Evolutionary conservation across 352 stramenopile genomes (phyloP).

Genomic region (Chloridella minuta): DNA sequence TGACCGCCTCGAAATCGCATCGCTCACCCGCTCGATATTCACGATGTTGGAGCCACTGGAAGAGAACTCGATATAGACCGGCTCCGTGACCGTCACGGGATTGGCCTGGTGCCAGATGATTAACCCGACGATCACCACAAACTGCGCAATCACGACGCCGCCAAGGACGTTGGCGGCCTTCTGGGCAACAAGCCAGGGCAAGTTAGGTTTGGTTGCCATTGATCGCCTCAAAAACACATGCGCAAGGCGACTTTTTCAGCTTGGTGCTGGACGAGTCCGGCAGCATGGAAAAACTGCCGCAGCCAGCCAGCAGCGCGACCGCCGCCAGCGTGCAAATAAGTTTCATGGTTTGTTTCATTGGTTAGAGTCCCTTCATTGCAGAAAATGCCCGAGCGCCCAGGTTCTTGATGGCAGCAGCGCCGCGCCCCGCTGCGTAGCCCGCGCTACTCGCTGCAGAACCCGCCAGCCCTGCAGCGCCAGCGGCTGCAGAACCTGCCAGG

Average conservation of each 20-base stretch:
- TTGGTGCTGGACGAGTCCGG: background rate
- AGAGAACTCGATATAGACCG: background rate
- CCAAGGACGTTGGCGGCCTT: background rate
- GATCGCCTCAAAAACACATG: background rate
- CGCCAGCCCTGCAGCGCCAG: background rate
- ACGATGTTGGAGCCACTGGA: background rate
- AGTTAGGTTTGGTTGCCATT: background rate
- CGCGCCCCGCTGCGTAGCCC: background rate
- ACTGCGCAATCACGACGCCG: background rate
- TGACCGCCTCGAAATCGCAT: background rate
- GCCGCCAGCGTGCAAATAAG: background rate
- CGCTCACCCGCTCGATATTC: background rate
- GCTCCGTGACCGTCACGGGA: background rate
- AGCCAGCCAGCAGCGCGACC: background rate
- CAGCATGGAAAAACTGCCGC: background rate
- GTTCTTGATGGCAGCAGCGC: background rate
- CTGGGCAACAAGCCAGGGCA: background rate
- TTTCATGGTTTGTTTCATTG: background rate
- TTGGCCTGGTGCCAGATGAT: background rate
- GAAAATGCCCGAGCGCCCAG: background rate
- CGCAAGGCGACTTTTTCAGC: background rate
- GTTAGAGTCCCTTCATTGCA: background rate
- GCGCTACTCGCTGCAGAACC: background rate
- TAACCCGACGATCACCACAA: background rate
- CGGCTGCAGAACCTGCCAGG: background rate